Conservation (phyloP, 2,329 filamentous ascomycete species). For the Diaporthe sp. region DNA sequence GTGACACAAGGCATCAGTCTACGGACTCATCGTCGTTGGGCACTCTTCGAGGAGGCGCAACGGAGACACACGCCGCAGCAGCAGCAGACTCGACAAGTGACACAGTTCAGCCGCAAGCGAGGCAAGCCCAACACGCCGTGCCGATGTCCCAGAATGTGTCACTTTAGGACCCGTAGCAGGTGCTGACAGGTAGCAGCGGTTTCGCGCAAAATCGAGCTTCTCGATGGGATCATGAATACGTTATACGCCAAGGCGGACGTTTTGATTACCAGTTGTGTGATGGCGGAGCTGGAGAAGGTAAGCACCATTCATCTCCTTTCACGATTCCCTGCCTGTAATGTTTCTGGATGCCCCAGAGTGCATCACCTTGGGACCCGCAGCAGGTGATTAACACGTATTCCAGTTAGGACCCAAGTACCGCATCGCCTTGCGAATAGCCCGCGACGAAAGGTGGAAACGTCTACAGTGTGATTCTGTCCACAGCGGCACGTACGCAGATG, state of each 20-base stretch:
- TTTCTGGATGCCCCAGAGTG: no score
- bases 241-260: constrained; percentile 92
- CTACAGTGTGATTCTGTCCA: constrained; percentile 82
- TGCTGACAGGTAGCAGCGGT: constrained; percentile 73
- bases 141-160: background rate
- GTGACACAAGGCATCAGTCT: no score
- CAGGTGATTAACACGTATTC: no score
- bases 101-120: no score
- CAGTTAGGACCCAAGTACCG: constrained; percentile 84
- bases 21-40: no score
- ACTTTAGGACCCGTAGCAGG: background rate
- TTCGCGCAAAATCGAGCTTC: constrained; percentile 79
- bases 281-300: constrained; percentile 61
- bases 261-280: constrained; percentile 80
- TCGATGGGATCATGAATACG: constrained; percentile 82
- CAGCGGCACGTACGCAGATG: constrained; percentile 84
- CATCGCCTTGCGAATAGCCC: constrained; percentile 85
- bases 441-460: constrained; percentile 90
- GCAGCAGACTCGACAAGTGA: no score
- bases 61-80: no score
- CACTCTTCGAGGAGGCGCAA: no score
- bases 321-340: no score
- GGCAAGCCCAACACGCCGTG: no score
- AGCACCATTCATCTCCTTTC: no score
- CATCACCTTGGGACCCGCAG: no score